Evolutionary conservation across 164 flowering plant genomes (phyloP), one percentile per base, ranked within the genome.

Genomic region (Aristolochia contorta): DNA sequence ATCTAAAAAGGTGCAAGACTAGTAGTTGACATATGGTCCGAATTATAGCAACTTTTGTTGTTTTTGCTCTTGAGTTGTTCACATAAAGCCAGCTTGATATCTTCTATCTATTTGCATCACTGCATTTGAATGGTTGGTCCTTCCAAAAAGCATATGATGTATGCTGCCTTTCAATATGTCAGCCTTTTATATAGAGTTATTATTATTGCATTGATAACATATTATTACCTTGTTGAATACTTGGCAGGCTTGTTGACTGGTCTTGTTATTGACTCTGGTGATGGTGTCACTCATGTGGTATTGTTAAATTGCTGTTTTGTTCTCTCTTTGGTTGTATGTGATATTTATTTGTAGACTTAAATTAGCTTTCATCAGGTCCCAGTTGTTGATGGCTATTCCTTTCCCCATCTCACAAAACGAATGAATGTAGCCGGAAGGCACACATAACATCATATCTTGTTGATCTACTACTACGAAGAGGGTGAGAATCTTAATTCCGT

Each of bases 271-370:
- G 99, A 94, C 73, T 90, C 99, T 64, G 99, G 99, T 43, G 99
- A 94, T 75, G 99, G 99, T 71, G 99, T 91, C 57, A 94, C 95
- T 66, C 97, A 94, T 77, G 99, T 94, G 95, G 99, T 89, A 84
- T 59, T 21, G 57, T 57, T 51, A n/a, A 12, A 60, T 22, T 4
- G 10, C 43, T 53, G 16, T 53, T 53, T 52, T 52, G 9, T 6
- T 53, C 56, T 53, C 27, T 8, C 30, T 22, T 53, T 52, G 15
- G 21, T 52, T 52, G 3, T 7, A 54, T 22, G 57, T 24, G 9
- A 33, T 27, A 32, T 56, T 18, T n/a, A 56, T 27, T 37, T 5
- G 24, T 16, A 25, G 20, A 27, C 15, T 16, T 56, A 32, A 20
- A 15, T 55, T 56, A 30, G 15, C 54, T 43, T 63, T 23, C 32